Percentiles rank a stretch among this genome's conserved stretches.
These are phyloP conservation scores for Marsdenia floribunda DNA, from an alignment of 257 asterid species.

Conservation along the genomic window DNA sequence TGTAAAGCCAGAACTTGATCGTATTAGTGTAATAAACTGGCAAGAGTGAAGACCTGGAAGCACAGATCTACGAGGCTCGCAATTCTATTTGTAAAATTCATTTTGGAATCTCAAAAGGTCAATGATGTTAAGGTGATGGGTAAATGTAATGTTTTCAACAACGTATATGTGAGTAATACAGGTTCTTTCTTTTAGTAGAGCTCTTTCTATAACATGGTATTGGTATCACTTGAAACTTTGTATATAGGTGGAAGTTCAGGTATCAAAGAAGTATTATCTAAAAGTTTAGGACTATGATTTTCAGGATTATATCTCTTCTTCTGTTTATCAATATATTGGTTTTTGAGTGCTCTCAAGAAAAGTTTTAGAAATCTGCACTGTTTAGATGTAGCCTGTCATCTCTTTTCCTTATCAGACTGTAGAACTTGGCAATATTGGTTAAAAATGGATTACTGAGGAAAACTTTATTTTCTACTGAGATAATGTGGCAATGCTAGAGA, in stretches of 20 bases:
- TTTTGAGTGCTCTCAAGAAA: background rate
- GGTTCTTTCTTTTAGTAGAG: background rate
- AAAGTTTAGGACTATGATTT: background rate
- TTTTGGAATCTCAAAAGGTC: background rate
- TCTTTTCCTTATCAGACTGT: background rate
- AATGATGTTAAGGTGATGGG: background rate
- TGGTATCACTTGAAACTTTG: background rate
- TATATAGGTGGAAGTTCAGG: background rate
- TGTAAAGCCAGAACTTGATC: background rate
- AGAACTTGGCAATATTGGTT: background rate
- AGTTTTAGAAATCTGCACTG: background rate
- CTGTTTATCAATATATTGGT: background rate
- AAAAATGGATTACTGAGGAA: background rate
- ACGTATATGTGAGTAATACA: background rate
- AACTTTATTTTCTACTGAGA: background rate
- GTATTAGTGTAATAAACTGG: background rate
- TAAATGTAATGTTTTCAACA: background rate
- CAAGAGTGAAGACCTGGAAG: background rate
- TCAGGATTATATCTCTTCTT: background rate
- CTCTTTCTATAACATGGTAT: background rate
- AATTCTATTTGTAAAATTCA: background rate
- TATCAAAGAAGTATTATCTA: background rate
- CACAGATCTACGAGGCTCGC: background rate
- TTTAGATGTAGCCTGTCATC: background rate
- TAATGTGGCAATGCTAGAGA: background rate